Base-by-base conservation (phyloP, 2,329 filamentous ascomycete species). In the Venturia carpophila region DNA sequence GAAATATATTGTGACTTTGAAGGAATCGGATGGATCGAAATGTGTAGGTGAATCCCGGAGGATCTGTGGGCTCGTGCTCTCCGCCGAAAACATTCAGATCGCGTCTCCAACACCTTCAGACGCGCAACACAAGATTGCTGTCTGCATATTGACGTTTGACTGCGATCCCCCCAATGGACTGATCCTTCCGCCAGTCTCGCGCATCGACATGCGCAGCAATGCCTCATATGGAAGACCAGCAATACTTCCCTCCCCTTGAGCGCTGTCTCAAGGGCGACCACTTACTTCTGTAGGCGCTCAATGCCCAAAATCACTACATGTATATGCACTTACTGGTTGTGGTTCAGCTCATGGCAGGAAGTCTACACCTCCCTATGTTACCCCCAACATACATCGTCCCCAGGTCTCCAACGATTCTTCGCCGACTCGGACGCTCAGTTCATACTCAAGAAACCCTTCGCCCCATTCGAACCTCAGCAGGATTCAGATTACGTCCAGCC, bases 161-260 rank as follows among this genome's bases (percentile, higher is more conserved):
- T 52, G 11, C 9, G 10, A 52, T 17, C 15, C 47, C 47, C 47
- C 47, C 21, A 37, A 58, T 58, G 52, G 52, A 34, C 30, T 58
- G 52, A 58, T n/a, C 52, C 27, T 34, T 4, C 11, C 30, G 15
- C 52, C 52, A 58, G 52, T 27, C 37, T 56, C 10, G 52, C 30
- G 30, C 27, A 15, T 55, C 49, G 49, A 55, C 17, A 55, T 55
- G 49, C 49, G 49, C 49, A 73, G 71, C 66, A 69, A 76, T 76
- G 75, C 72, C 75, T 65, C 70, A 74, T 63, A 67, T 70, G 68
- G 60, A 60, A 39, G 87, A 89, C 78, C 80, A 81, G 73, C 81
- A 84, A 75, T 94, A 92, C 79, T 89, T 95, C 73, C 91, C 92
- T 73, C 86, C 91, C 73, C 82, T 97, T 77, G 89, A 91, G 77